Percentiles rank a stretch among this genome's conserved stretches.
phyloP scores from a whole-genome alignment of 257 asterid species.

The Solanum gandarillasii region DNA sequence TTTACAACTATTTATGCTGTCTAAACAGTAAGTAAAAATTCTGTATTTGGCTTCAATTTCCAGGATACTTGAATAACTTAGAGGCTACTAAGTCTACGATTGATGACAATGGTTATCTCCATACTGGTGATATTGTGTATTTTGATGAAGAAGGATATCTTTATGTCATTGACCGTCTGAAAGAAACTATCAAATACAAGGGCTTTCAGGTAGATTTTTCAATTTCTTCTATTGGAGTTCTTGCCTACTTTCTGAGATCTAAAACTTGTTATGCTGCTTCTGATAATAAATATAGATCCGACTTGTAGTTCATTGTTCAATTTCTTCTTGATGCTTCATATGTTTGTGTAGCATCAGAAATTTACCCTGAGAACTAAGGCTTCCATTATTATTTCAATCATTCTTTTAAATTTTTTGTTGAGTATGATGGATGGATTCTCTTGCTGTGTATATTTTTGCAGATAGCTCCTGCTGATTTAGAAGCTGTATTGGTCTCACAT shows the following conservation, averaged over 20 bases:
- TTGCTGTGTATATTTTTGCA: slow-evolving; percentile 12
- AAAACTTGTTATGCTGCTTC: neutral
- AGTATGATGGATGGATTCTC: neutral
- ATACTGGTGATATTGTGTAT: slow-evolving; percentile 70
- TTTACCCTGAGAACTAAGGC: neutral
- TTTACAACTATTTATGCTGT: neutral
- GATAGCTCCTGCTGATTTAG: slow-evolving; percentile 95
- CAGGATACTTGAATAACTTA: slow-evolving; percentile 59
- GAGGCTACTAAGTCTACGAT: slow-evolving; percentile 46
- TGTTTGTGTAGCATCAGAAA: neutral
- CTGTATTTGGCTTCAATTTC: neutral
- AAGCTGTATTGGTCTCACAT: slow-evolving; percentile 47
- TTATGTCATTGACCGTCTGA: slow-evolving; percentile 64
- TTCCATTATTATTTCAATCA: neutral
- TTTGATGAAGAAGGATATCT: slow-evolving; percentile 74
- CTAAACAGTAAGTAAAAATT: neutral
- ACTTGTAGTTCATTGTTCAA: neutral
- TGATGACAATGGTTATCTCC: slow-evolving; percentile 77
- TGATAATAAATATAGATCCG: neutral
- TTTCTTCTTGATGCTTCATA: neutral
- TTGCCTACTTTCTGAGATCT: neutral
- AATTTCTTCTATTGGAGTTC: neutral
- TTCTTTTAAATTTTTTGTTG: neutral
- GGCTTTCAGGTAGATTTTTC: slow-evolving; percentile 61
- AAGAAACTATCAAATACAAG: slow-evolving; percentile 77